phyloP scores from a whole-genome alignment of 2,329 filamentous ascomycete genomes.

The Elsinoe necatrix region DNA sequence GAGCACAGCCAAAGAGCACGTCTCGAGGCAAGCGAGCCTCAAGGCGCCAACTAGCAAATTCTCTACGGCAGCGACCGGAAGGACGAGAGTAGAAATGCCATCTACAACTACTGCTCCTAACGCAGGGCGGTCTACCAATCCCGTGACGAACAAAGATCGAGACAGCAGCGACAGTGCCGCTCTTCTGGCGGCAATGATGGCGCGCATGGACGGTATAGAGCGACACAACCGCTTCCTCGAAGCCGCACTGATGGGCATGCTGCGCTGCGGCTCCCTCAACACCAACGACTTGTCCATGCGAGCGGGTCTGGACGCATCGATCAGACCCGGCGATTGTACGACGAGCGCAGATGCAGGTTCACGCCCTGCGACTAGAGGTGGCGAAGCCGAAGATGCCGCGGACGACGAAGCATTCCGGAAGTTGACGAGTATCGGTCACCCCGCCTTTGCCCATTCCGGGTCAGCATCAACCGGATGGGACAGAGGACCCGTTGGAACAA shows the following conservation, averaged over 20 bases:
- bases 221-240: conserved; percentile 33
- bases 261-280: conserved; percentile 17
- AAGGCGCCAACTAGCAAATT: conserved; percentile 16
- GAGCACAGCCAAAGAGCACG: background rate
- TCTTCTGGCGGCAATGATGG: conserved; percentile 24
- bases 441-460: background rate
- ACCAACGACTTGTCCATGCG: too few species aligned
- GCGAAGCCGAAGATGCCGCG: background rate
- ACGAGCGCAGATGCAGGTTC: too few species aligned
- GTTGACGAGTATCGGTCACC: background rate
- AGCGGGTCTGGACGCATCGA: background rate
- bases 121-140: background rate
- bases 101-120: background rate
- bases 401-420: background rate
- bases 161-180: background rate
- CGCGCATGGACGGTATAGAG: conserved; percentile 31
- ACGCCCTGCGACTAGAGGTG: background rate
- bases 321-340: too few species aligned
- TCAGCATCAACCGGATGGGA: background rate
- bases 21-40: conserved; percentile 5
- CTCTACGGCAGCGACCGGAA: background rate
- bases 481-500: background rate
- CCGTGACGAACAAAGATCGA: too few species aligned
- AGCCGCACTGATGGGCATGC: conserved; percentile 34
- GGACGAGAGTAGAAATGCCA: background rate